Evolutionary conservation across 768 basidiomycete genomes (phyloP).

Genomic region (Lepiota subincarnata): DNA sequence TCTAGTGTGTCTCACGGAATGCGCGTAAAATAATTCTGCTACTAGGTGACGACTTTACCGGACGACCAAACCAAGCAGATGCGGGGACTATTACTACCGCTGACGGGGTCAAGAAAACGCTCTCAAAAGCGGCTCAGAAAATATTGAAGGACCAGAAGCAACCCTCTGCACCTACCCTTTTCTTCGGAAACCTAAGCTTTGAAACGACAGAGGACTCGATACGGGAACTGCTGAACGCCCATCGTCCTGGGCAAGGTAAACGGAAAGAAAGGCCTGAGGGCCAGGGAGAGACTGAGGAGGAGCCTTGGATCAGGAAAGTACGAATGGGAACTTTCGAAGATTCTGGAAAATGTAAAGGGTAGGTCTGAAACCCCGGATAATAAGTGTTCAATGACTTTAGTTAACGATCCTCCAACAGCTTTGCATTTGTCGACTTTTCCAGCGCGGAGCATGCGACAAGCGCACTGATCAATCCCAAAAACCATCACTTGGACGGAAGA

Average conservation of each 20-base stretch:
- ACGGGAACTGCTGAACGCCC: conserved; percentile 67
- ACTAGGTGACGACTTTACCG: conserved; percentile 70
- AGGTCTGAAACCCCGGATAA: conserved; percentile 18
- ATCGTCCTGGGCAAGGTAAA: conserved; percentile 34
- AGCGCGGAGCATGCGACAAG: conserved; percentile 74
- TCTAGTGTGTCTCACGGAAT: background rate
- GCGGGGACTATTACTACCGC: conserved; percentile 29
- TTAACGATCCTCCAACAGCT: conserved; percentile 42
- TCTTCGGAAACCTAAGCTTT: conserved; percentile 91
- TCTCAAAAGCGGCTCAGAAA: conserved; percentile 71
- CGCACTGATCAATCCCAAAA: conserved; percentile 77
- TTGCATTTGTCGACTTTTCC: conserved; percentile 92
- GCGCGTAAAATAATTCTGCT: background rate
- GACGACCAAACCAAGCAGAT: conserved; percentile 52
- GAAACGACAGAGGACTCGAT: conserved; percentile 80
- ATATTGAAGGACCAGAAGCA: conserved; percentile 79
- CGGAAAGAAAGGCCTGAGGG: conserved; percentile 26
- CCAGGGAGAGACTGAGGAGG: conserved; percentile 21
- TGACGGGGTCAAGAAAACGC: conserved; percentile 31
- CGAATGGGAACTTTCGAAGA: conserved; percentile 97
- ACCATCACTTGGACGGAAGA: conserved; percentile 80
- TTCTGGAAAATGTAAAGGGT: conserved; percentile 95
- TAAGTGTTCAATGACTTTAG: background rate
- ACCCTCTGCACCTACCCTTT: conserved; percentile 79
- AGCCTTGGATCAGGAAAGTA: conserved; percentile 29